A percentile compares a stretch with the other conserved stretches of the same genome.
Conservation (phyloP, 2,329 filamentous ascomycete genomes). For the Pseudogymnoascus sp. region DNA sequence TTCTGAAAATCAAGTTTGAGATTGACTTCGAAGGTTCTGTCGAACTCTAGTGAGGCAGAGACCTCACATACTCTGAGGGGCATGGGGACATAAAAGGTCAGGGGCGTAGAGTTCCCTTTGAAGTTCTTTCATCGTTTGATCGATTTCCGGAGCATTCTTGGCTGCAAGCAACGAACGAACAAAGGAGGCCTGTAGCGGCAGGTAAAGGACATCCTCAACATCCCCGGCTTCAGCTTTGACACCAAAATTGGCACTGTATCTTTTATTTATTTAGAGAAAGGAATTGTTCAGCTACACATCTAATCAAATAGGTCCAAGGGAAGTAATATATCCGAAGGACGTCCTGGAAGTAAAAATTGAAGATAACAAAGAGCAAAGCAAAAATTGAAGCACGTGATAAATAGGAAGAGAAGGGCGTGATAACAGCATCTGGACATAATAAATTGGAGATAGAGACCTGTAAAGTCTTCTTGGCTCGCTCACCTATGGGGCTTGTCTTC, state of each 20-base stretch:
- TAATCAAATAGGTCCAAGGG: not conserved
- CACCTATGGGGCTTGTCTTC: not conserved
- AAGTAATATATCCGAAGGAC: not conserved
- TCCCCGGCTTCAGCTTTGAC: not conserved
- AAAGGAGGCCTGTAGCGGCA: not conserved
- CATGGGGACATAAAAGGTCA: not conserved
- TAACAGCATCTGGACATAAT: not conserved
- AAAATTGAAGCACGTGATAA: not conserved
- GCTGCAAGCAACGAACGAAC: slow-evolving; percentile 3
- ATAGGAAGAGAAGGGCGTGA: not conserved
- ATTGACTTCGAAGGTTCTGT: not conserved
- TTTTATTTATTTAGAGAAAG: not conserved
- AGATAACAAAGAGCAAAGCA: not conserved
- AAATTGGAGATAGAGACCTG: not conserved
- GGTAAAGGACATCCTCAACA: not conserved
- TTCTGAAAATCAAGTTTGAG: not conserved
- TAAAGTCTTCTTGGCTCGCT: not conserved
- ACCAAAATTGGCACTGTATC: not conserved
- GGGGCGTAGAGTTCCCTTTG: not conserved
- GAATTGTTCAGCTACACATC: not conserved
- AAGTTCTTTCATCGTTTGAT: not conserved
- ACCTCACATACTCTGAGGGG: not conserved
- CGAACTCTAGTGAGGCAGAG: not conserved
- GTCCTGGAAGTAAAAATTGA: not conserved
- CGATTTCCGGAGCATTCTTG: not conserved